These are phyloP conservation scores for Penicillium coprophilum DNA, from an alignment of 495 filamentous ascomycete genomes.

Conservation along the genomic window DNA sequence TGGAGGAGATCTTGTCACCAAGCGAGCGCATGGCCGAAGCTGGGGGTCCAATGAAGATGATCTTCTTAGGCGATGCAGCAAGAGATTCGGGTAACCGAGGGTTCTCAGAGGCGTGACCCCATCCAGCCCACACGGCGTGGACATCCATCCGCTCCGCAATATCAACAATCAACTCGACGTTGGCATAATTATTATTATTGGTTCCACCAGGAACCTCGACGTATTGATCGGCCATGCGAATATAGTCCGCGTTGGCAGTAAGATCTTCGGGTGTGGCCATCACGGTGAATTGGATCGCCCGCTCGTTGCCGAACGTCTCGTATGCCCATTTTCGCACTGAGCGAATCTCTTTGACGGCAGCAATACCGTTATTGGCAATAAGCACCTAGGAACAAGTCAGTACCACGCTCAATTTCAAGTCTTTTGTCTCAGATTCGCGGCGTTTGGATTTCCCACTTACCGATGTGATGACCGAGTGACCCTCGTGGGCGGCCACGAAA, in stretches of 20 bases:
- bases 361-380: conserved; percentile 99
- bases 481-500: conserved; percentile 84
- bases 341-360: conserved; percentile 97
- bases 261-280: conserved; percentile 99
- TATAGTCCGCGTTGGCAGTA: conserved; percentile 96
- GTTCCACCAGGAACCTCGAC: conserved; percentile 98
- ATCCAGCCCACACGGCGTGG: conserved; percentile 98
- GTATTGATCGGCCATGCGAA: conserved; percentile 99
- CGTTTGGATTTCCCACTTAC: conserved; percentile 52
- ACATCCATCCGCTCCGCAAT: conserved; percentile 98
- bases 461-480: conserved; percentile 96
- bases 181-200: conserved; percentile 99
- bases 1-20: conserved; percentile 99
- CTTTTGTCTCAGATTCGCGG: neutral
- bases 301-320: conserved; percentile 97
- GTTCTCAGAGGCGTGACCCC: conserved; percentile 99
- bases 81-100: conserved; percentile 94
- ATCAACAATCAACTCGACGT: conserved; percentile 98
- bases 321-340: conserved; percentile 99
- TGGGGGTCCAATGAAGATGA: conserved; percentile 97
- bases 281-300: conserved; percentile 97
- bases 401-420: neutral
- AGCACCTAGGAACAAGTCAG: conserved; percentile 64
- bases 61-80: conserved; percentile 93
- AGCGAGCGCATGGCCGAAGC: conserved; percentile 98